Percentiles rank a stretch among this genome's conserved stretches.
phyloP scores from a whole-genome alignment of 2,329 filamentous ascomycete species.

The Ploettnerulaceae sp. region DNA sequence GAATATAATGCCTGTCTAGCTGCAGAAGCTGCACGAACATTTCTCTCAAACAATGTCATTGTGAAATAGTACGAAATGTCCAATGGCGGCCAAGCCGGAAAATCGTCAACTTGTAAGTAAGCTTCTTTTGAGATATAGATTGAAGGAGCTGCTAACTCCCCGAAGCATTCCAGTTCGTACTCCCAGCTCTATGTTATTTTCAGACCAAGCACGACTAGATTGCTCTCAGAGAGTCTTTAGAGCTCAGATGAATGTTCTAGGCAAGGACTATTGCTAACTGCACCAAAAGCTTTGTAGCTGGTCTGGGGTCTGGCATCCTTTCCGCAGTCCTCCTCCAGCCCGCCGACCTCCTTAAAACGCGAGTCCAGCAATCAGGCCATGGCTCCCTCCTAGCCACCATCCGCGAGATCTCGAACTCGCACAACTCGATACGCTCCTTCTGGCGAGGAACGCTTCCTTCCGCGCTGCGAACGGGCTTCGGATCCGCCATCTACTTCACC shows the following conservation, averaged over 20 bases:
- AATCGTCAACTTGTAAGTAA: constrained; percentile 45
- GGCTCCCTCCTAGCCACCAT: constrained; percentile 65
- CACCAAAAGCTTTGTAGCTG: constrained; percentile 61
- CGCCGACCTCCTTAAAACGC: constrained; percentile 92
- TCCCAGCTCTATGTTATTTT: background rate
- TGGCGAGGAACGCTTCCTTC: constrained; percentile 94
- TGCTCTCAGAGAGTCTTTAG: too few relatives aligned
- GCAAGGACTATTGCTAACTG: background rate
- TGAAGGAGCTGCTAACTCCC: constrained; percentile 5
- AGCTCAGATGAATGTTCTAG: too few relatives aligned
- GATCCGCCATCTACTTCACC: constrained; percentile 91
- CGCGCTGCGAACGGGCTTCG: constrained; percentile 87
- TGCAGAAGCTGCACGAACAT: background rate
- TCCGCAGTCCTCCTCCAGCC: constrained; percentile 91
- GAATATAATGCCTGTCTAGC: background rate
- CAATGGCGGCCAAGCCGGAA: constrained; percentile 44
- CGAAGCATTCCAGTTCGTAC: constrained; percentile 59
- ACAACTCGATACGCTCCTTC: constrained; percentile 61
- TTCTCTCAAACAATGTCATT: constrained; percentile 20
- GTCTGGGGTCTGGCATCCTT: constrained; percentile 78
- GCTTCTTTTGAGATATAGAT: background rate
- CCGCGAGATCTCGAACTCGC: constrained; percentile 62
- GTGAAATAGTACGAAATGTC: constrained; percentile 40
- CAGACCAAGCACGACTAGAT: too few relatives aligned
- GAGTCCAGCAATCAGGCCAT: constrained; percentile 80